Evolutionary conservation across 208 protist genomes (phyloP).

Genomic region (Trypanosoma boissoni): DNA sequence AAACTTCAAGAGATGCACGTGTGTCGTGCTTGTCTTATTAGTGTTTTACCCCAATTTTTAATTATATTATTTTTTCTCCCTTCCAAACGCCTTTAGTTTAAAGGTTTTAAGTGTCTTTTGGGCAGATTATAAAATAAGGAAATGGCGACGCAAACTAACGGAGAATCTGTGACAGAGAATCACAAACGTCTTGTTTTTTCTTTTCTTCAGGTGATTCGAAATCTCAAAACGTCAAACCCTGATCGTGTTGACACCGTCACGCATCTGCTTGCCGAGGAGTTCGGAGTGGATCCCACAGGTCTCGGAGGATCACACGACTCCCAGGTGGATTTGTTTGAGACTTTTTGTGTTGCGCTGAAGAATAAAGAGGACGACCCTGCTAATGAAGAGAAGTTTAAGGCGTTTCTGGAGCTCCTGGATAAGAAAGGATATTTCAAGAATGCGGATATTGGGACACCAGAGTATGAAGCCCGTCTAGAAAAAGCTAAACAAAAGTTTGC

Average conservation of each 20-base stretch:
- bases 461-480: conserved; percentile 75
- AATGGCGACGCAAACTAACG: conserved; percentile 2
- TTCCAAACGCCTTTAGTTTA: no score
- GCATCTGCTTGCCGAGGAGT: conserved; percentile 71
- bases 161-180: conserved; percentile 50
- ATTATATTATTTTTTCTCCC: no score
- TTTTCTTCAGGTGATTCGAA: conserved; percentile 75
- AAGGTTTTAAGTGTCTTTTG: no score
- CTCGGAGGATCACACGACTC: conserved; percentile 66
- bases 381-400: conserved; percentile 85
- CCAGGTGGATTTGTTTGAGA: conserved; percentile 56
- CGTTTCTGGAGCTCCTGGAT: conserved; percentile 82
- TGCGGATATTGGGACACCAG: conserved; percentile 57
- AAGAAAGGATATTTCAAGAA: conserved; percentile 92
- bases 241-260: conserved; percentile 46
- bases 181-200: conserved; percentile 86
- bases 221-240: conserved; percentile 30
- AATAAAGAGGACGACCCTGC: conserved; percentile 38
- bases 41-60: no score
- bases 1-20: no score
- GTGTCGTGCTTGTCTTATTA: no score
- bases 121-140: no score
- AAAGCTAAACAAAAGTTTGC: conserved; percentile 89
- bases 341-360: conserved; percentile 49
- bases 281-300: conserved; percentile 72